Base-by-base conservation (phyloP, 441 rosid genomes). In the Omphalea diandra region DNA sequence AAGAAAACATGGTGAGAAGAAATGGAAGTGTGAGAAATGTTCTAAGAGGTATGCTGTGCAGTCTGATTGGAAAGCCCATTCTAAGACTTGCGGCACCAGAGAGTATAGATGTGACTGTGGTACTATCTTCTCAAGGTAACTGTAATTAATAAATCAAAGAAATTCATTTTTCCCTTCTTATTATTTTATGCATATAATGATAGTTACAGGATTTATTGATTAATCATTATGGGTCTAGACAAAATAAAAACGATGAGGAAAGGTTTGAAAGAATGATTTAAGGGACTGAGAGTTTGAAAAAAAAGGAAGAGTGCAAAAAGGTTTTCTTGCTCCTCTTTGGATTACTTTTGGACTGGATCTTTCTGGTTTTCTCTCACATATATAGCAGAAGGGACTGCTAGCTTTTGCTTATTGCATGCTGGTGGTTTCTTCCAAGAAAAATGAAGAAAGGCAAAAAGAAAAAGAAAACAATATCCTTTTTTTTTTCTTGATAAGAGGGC, bases 21-120 rank as follows among this genome's bases (percentile, higher is more conserved):
- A 90, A 73, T 94, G 98, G 98, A 90, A 91, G 85, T 93, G 98
- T 26, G 94, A 87, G 52, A 88, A 88, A 75, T 91, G 98, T 70
- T 86, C 96, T 2, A 94, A 94, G 82, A 74, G 86, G 59, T 94
- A 94, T 65, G 98, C 98, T 22, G 98, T 94, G 64, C 97, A 94
- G 65, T 94, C 98, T 10, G 98, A 94, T 81, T 94, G 94, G 97
- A 94, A 94, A 78, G 98, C 98, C 38, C 98, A 93, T 75, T 87
- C 93, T 12, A 93, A 93, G 67, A 93, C 91, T 36, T 93, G 98
- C 61, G 98, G 98, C 67, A 93, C 98, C 14, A 68, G 94, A 73
- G 98, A 91, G 73, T 90, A 91, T 78, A 77, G 91, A 68, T 94
- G 98, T 70, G 97, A 91, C 73, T 94, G 98, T 66, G 97, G 98